Conservation (phyloP, 345 rosid species). For the Pelargonium nanum region DNA sequence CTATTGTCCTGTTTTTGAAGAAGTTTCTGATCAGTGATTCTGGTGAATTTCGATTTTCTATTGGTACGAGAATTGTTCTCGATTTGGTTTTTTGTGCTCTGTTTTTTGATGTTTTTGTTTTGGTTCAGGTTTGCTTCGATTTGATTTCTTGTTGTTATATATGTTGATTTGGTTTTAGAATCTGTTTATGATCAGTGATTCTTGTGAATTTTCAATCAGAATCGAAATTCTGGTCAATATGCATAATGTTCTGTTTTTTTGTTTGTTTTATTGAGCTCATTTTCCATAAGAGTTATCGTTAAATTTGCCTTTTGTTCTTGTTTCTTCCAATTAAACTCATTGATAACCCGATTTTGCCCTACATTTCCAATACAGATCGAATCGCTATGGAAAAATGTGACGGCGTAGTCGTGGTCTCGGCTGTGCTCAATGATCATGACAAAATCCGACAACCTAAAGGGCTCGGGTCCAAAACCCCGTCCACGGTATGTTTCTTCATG, state of each 20-base stretch:
- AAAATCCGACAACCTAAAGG: constrained; percentile 77
- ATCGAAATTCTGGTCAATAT: too few species aligned
- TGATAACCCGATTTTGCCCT: background rate
- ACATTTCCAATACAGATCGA: constrained; percentile 33
- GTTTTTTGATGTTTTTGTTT: background rate
- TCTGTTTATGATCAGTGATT: too few species aligned
- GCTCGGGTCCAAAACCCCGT: constrained; percentile 57
- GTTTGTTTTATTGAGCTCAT: too few species aligned
- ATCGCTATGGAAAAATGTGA: constrained; percentile 66
- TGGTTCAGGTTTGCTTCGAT: background rate
- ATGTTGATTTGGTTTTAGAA: too few species aligned
- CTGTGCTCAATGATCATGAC: constrained; percentile 84
- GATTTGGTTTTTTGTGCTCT: background rate
- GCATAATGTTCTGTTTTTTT: too few species aligned
- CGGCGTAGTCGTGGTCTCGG: constrained; percentile 71
- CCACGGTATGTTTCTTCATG: constrained; percentile 70
- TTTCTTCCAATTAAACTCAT: background rate
- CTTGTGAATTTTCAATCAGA: too few species aligned
- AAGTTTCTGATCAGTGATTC: constrained; percentile 43
- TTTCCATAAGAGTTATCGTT: too few species aligned
- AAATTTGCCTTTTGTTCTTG: background rate
- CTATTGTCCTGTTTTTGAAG: constrained; percentile 54
- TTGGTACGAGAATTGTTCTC: background rate
- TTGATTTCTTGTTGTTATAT: too few species aligned
- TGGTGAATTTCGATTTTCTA: constrained; percentile 44